These are phyloP conservation scores for Penicillium dipodomyicola DNA, from an alignment of 495 filamentous ascomycete genomes.

Conservation along the genomic window DNA sequence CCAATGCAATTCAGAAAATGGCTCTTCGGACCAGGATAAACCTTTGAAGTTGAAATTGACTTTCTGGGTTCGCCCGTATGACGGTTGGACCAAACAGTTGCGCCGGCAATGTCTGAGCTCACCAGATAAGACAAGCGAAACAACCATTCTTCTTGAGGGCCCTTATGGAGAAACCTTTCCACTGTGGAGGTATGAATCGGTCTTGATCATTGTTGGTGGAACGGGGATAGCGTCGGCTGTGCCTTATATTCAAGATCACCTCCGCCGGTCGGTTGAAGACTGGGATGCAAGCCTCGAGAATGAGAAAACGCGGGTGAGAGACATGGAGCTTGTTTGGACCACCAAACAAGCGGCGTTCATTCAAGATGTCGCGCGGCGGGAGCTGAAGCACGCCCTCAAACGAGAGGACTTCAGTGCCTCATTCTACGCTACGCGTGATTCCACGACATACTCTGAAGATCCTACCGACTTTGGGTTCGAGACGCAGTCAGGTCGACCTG, in stretches of 20 bases:
- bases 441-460: not conserved
- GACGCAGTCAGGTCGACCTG: slow-evolving; percentile 31
- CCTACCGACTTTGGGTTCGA: slow-evolving; percentile 14
- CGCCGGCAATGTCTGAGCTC: slow-evolving; percentile 37
- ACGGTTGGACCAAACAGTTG: slow-evolving; percentile 49
- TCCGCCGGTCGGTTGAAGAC: slow-evolving; percentile 21
- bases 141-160: slow-evolving; percentile 52
- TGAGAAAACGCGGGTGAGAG: slow-evolving; percentile 21
- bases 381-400: slow-evolving; percentile 28
- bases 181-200: slow-evolving; percentile 48
- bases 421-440: slow-evolving; percentile 33
- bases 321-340: slow-evolving; percentile 44
- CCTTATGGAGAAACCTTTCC: slow-evolving; percentile 55
- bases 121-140: slow-evolving; percentile 14
- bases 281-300: slow-evolving; percentile 6
- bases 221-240: slow-evolving; percentile 57
- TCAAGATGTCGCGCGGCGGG: slow-evolving; percentile 28
- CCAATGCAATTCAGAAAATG: not conserved
- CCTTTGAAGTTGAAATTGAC: slow-evolving; percentile 22
- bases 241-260: slow-evolving; percentile 49
- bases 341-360: slow-evolving; percentile 39
- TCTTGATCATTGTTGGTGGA: slow-evolving; percentile 59
- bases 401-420: slow-evolving; percentile 38
- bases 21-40: not conserved
- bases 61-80: slow-evolving; percentile 49